phyloP scores from a whole-genome alignment of 345 rosid genomes.

The Gossypium anomalum region DNA sequence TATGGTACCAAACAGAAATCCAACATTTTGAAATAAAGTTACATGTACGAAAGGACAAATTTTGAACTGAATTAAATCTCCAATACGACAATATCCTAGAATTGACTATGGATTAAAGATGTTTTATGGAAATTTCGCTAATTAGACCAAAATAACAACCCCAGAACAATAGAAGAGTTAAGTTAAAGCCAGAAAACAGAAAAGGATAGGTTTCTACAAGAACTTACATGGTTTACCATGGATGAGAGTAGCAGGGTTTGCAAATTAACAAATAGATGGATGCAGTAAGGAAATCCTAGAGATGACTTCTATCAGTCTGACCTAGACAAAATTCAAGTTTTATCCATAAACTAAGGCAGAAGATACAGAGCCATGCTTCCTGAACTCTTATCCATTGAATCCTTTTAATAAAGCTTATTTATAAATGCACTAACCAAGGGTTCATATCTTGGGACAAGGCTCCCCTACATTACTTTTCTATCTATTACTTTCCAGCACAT shows the following conservation, averaged over 20 bases:
- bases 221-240: neutral
- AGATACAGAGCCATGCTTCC: neutral
- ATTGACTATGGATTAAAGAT: neutral
- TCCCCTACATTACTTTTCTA: neutral
- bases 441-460: neutral
- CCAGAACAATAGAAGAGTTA: neutral
- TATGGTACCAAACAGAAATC: neutral
- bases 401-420: neutral
- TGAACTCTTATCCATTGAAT: neutral
- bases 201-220: neutral
- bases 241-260: neutral
- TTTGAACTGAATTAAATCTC: neutral
- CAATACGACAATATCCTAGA: neutral
- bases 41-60: neutral
- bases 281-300: neutral
- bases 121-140: neutral
- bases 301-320: neutral
- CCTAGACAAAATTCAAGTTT: neutral
- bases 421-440: neutral
- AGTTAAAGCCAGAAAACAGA: neutral
- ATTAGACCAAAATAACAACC: neutral
- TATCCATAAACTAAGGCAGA: neutral
- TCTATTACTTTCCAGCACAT: neutral
- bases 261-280: neutral
- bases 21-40: neutral